phyloP scores from a whole-genome alignment of 805 yeast species.

The Candida orba region DNA sequence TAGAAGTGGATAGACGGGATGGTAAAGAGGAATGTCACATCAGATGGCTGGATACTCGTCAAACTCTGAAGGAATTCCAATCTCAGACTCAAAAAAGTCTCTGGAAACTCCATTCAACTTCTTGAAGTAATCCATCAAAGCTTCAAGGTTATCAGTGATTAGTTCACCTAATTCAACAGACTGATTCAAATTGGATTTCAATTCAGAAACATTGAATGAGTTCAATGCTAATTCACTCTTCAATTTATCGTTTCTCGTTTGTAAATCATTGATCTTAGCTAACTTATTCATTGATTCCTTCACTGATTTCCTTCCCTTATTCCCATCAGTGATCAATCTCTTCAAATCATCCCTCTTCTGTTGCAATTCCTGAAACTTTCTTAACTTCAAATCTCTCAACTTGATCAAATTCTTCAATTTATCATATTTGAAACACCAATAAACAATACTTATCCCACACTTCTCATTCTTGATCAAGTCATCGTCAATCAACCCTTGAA shows the following conservation, averaged over 20 bases:
- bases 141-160: constrained; percentile 36
- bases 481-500: constrained; percentile 42
- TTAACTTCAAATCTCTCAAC: neutral
- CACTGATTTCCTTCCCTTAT: constrained; percentile 1
- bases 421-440: constrained; percentile 41
- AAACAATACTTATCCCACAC: constrained; percentile 46
- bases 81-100: constrained; percentile 28
- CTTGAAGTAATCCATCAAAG: constrained; percentile 30
- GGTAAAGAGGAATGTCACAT: too few relatives aligned
- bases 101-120: constrained; percentile 24
- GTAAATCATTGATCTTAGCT: constrained; percentile 11
- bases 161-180: constrained; percentile 9
- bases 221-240: constrained; percentile 6
- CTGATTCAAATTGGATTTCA: constrained; percentile 3
- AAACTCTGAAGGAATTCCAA: constrained; percentile 39
- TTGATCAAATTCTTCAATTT: constrained; percentile 17
- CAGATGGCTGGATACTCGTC: constrained; percentile 16
- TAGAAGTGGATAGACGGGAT: too few relatives aligned
- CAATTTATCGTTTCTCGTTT: constrained; percentile 6
- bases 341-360: constrained; percentile 8
- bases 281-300: constrained; percentile 7
- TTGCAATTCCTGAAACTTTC: constrained; percentile 5
- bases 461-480: constrained; percentile 42
- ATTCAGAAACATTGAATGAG: constrained; percentile 3
- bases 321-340: constrained; percentile 6